Base-by-base conservation (phyloP, 2,329 filamentous ascomycete genomes). In the Xylaria sp. region DNA sequence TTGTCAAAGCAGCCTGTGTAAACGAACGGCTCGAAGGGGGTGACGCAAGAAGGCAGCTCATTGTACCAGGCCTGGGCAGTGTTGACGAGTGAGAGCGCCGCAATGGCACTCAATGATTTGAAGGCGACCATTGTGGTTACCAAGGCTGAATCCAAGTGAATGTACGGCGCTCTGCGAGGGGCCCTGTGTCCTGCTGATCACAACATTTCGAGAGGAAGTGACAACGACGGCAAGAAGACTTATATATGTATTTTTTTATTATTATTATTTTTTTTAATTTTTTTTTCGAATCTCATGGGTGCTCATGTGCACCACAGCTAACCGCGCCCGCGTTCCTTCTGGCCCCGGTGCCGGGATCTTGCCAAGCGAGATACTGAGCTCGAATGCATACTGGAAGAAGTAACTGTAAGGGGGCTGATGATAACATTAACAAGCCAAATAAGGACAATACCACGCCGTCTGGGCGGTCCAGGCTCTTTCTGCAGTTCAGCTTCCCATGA, bases 1-100 rank as follows among this genome's bases (percentile, higher is more conserved):
- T 83, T 80, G 58, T 74, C 64, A 72, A 77, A 84, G 73, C 82
- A 84, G 47, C 82, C 82, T n/a, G 76, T 73, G 69, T 79, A 80
- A 57, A 79, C 75, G 64, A 80, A 84, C 1, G 82, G 82, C 65
- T 79, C 75, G 73, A 81, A 83, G 28, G 77, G 71, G 14, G 76
- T 71, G 4, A 78, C 70, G 67, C 82, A 84, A 8, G 80, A 71
- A 17, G 82, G 82, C 7, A 82, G 74, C 63, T 81, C 75, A 46
- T 78, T 69, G 67, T 80, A 78, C 74, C 75, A 78, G 45, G 81
- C 81, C 19, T 75, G 72, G 45, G 76, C 75, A 28, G 74, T 72
- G 5, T 57, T 57, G 57, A 77, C 67, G 62, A 83, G 65, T 49
- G 78, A 72, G 55, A 79, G 69, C 17, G 77, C 77, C 71, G 76